A percentile compares a stretch with the other conserved stretches of the same genome.
These are phyloP conservation scores for Lachancea fermentati DNA, from an alignment of 805 yeast genomes.

Conservation along the genomic window DNA sequence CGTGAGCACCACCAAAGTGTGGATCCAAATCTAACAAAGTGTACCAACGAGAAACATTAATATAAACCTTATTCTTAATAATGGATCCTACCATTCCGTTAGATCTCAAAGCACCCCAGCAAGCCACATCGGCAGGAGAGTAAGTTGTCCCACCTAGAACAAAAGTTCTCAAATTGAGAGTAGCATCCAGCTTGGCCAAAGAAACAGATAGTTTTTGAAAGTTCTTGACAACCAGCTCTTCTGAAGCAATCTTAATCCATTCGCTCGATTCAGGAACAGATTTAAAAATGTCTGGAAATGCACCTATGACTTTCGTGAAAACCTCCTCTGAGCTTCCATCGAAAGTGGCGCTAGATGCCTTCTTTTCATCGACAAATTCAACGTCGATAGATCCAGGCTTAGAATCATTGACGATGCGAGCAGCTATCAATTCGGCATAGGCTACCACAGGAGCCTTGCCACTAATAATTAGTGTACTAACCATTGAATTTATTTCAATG, in stretches of 20 bases:
- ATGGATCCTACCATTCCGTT: slow-evolving; percentile 91
- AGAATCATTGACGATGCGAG: slow-evolving; percentile 59
- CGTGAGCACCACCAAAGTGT: slow-evolving; percentile 65
- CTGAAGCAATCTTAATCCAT: slow-evolving; percentile 65
- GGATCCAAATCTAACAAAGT: slow-evolving; percentile 61
- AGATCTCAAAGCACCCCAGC: slow-evolving; percentile 92
- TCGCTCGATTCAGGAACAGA: slow-evolving; percentile 34
- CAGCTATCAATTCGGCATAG: slow-evolving; percentile 72
- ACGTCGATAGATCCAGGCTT: slow-evolving; percentile 49
- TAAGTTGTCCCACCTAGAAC: slow-evolving; percentile 55
- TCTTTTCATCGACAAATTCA: slow-evolving; percentile 68
- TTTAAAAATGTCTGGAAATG: slow-evolving; percentile 43
- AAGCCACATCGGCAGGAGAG: slow-evolving; percentile 75
- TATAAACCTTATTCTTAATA: slow-evolving; percentile 75
- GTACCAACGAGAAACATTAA: slow-evolving; percentile 93
- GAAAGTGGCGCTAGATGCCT: slow-evolving; percentile 44
- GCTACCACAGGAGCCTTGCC: slow-evolving; percentile 83
- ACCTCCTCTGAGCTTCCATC: slow-evolving; percentile 43
- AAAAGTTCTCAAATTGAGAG: slow-evolving; percentile 80
- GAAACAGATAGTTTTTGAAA: slow-evolving; percentile 77
- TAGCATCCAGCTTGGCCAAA: slow-evolving; percentile 75
- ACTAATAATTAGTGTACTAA: slow-evolving; percentile 52
- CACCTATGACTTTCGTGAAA: slow-evolving; percentile 45
- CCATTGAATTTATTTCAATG: slow-evolving; percentile 11
- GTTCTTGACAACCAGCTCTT: slow-evolving; percentile 72